Evolutionary conservation across 116 monocot genomes (phyloP).

Genomic region (Trichopus zeylanicus): DNA sequence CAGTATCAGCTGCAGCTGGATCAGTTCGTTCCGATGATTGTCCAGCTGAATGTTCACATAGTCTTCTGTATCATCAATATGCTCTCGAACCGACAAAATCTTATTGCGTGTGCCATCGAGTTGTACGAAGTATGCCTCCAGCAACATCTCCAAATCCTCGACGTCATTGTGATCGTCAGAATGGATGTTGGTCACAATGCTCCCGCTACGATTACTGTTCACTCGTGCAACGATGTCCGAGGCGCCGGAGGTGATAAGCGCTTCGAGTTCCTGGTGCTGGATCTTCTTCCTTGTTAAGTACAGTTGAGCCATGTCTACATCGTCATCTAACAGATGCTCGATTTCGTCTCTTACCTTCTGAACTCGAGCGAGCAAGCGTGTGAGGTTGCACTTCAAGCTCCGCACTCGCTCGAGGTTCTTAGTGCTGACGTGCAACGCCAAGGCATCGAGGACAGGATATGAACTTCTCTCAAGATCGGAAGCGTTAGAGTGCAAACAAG

Average conservation of each 20-base stretch:
- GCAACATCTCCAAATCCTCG: slow-evolving; percentile 93
- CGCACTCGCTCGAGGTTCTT: slow-evolving; percentile 92
- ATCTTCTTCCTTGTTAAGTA: slow-evolving; percentile 75
- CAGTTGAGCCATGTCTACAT: slow-evolving; percentile 81
- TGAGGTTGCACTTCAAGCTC: slow-evolving; percentile 82
- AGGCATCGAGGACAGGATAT: slow-evolving; percentile 81
- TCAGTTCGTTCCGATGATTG: slow-evolving; percentile 9
- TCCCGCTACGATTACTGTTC: slow-evolving; percentile 54
- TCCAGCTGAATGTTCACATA: slow-evolving; percentile 11
- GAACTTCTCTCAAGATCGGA: slow-evolving; percentile 76
- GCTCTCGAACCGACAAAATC: slow-evolving; percentile 47
- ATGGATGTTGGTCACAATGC: slow-evolving; percentile 56
- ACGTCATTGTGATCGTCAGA: slow-evolving; percentile 75
- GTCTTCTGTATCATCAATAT: slow-evolving; percentile 8
- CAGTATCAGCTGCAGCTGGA: slow-evolving; percentile 7
- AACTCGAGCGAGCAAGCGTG: slow-evolving; percentile 82
- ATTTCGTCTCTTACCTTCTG: slow-evolving; percentile 99
- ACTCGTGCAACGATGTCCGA: slow-evolving; percentile 49
- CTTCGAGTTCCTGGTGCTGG: slow-evolving; percentile 58
- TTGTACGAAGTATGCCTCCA: no score
- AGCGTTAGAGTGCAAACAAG: slow-evolving; percentile 54
- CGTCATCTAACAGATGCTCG: slow-evolving; percentile 80
- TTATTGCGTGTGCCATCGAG: slow-evolving; percentile 81
- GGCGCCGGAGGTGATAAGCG: slow-evolving; percentile 39
- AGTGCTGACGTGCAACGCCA: slow-evolving; percentile 87